phyloP scores from a whole-genome alignment of 257 asterid genomes.

The Gentiana straminea region DNA sequence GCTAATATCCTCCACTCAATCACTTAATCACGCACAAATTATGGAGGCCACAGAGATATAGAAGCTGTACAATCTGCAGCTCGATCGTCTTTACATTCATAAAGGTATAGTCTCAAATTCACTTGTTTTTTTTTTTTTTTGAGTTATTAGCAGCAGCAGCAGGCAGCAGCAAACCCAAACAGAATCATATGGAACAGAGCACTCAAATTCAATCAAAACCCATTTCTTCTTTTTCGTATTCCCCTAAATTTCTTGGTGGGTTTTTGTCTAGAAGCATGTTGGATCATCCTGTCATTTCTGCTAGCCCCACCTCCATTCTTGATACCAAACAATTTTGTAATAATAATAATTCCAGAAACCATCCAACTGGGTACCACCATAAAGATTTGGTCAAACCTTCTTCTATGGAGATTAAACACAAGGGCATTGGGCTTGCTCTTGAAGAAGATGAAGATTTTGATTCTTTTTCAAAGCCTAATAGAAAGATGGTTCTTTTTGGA shows the following conservation, averaged over 20 bases:
- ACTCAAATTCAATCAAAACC: slow-evolving; percentile 22
- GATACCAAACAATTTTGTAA: slow-evolving; percentile 25
- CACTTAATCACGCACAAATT: not conserved
- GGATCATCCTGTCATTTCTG: slow-evolving; percentile 20
- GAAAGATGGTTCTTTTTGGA: slow-evolving; percentile 52
- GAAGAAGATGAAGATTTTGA: slow-evolving; percentile 10
- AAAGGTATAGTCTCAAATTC: not conserved
- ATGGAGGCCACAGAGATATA: slow-evolving; percentile 30
- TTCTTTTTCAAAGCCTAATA: slow-evolving; percentile 25
- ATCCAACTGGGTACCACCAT: slow-evolving; percentile 38
- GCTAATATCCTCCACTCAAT: too few relatives aligned
- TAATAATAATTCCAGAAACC: slow-evolving; percentile 9
- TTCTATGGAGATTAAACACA: not conserved
- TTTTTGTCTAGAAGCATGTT: slow-evolving; percentile 29
- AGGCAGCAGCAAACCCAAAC: slow-evolving; percentile 11
- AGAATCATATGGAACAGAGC: slow-evolving; percentile 28
- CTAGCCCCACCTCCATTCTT: slow-evolving; percentile 69
- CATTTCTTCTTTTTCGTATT: slow-evolving; percentile 44
- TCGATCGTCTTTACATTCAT: too few relatives aligned
- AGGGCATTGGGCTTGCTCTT: slow-evolving; percentile 68
- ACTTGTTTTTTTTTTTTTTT: slow-evolving; percentile 18
- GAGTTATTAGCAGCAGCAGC: slow-evolving; percentile 55
- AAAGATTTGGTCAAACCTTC: not conserved
- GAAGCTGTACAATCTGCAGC: too few relatives aligned
- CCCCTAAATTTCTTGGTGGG: slow-evolving; percentile 60